A percentile compares a stretch with the other conserved stretches of the same genome.
Conservation (phyloP, 164 flowering plant species). For the Protea cynaroides region DNA sequence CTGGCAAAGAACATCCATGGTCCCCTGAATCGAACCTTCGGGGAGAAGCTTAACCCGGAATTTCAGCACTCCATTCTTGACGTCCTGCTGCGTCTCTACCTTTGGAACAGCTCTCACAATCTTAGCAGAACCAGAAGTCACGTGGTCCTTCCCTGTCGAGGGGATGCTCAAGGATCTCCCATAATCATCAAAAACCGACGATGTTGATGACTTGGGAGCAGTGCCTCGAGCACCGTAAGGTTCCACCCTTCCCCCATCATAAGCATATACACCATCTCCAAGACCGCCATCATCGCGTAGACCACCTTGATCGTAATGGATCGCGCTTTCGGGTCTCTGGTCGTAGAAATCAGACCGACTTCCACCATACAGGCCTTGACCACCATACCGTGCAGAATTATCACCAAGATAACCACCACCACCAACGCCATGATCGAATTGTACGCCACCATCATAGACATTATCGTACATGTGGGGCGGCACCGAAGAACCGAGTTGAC, state of each 20-base stretch:
- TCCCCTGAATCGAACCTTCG: conserved; percentile 68
- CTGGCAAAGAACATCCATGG: conserved; percentile 98
- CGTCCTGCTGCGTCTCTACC: conserved; percentile 69
- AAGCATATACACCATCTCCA: conserved; percentile 80
- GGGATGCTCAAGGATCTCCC: conserved; percentile 52
- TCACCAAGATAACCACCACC: conserved; percentile 36
- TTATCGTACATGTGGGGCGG: conserved; percentile 27
- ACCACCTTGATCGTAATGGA: conserved; percentile 18
- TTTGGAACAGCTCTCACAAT: conserved; percentile 87
- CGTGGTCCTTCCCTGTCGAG: conserved; percentile 23
- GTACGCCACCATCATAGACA: conserved; percentile 32
- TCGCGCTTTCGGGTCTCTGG: conserved; percentile 17
- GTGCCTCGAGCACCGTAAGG: conserved; percentile 92
- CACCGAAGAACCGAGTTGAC: conserved; percentile 19
- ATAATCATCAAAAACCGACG: conserved; percentile 76
- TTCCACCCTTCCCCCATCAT: conserved; percentile 64
- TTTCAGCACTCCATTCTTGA: conserved; percentile 79
- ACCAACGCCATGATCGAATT: conserved; percentile 28
- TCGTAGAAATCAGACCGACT: conserved; percentile 17
- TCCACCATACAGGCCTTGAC: conserved; percentile 15
- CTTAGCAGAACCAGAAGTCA: conserved; percentile 33
- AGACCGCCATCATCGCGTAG: conserved; percentile 28
- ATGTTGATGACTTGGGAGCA: conserved; percentile 55
- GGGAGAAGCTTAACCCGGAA: conserved; percentile 86
- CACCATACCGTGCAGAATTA: conserved; percentile 27